Percentiles rank a stretch among this genome's conserved stretches.
Conservation (phyloP, 331 rosid species). For the Cydonia oblonga region DNA sequence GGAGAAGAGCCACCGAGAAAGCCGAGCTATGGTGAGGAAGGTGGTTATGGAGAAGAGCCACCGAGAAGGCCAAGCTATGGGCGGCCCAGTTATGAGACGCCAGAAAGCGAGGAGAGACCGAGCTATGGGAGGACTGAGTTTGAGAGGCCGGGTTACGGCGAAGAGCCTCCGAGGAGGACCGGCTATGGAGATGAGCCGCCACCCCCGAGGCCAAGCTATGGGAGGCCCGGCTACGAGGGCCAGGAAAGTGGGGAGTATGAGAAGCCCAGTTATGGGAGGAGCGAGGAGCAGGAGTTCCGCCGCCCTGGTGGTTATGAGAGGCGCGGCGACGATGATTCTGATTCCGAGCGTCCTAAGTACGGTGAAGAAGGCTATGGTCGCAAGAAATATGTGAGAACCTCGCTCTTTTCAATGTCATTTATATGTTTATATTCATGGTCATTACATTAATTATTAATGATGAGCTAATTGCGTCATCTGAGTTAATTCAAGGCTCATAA, state of each 20-base stretch:
- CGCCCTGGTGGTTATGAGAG: no score
- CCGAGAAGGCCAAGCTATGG: neutral
- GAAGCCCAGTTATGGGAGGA: slow-evolving; percentile 13
- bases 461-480: no score
- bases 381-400: slow-evolving; percentile 68
- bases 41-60: neutral
- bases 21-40: slow-evolving; percentile 15
- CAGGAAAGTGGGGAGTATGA: slow-evolving; percentile 4
- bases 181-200: neutral
- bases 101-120: neutral
- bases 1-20: slow-evolving; percentile 32
- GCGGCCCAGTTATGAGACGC: neutral
- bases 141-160: neutral
- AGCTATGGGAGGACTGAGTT: neutral
- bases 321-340: no score
- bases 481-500: no score
- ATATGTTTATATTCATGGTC: neutral
- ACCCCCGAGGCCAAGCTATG: slow-evolving; percentile 30
- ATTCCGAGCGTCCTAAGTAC: no score
- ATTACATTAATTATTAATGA: no score
- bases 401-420: neutral
- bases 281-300: slow-evolving; percentile 22
- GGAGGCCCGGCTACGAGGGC: slow-evolving; percentile 4
- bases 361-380: slow-evolving; percentile 50
- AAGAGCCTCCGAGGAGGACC: neutral